These are phyloP conservation scores for Crithidia acanthocephali DNA, from an alignment of 208 protist genomes.

Conservation along the genomic window DNA sequence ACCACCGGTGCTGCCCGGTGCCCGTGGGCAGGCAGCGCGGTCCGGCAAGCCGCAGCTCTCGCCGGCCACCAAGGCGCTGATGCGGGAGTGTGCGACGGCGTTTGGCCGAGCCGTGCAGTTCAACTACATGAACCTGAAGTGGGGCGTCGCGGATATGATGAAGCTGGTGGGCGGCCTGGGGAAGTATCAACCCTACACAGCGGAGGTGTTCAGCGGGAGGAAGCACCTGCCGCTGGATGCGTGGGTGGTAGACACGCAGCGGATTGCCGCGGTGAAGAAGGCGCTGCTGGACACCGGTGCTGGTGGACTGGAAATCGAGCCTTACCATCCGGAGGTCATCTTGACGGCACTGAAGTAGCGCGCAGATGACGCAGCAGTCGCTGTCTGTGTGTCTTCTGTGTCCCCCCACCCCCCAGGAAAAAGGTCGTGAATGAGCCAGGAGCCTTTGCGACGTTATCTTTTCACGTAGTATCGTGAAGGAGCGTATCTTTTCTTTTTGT, in stretches of 20 bases:
- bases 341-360: constrained; percentile 14
- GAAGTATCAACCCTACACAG: constrained; percentile 8
- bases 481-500: too few species aligned
- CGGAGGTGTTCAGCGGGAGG: constrained; percentile 20
- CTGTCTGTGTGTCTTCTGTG: too few species aligned
- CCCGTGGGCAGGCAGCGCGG: neutral
- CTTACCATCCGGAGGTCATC: constrained; percentile 32
- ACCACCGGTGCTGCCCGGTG: neutral
- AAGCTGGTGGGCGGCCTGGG: neutral
- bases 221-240: constrained; percentile 34
- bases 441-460: too few species aligned
- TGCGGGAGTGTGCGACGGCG: constrained; percentile 20
- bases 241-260: constrained; percentile 31
- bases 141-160: constrained; percentile 12
- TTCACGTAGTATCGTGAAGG: too few species aligned
- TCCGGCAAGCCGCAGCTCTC: constrained; percentile 7
- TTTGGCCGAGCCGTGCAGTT: constrained; percentile 25
- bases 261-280: constrained; percentile 13
- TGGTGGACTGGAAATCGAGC: neutral
- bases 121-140: constrained; percentile 30
- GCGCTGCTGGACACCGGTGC: constrained; percentile 24
- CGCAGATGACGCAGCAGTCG: neutral
- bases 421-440: too few species aligned
- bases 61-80: constrained; percentile 13
- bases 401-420: too few species aligned